A percentile compares a stretch with the other conserved stretches of the same genome.
These are phyloP conservation scores for Rhizopus arrhizus DNA, from an alignment of 371 early-diverging fungal genomes.

Conservation along the genomic window DNA sequence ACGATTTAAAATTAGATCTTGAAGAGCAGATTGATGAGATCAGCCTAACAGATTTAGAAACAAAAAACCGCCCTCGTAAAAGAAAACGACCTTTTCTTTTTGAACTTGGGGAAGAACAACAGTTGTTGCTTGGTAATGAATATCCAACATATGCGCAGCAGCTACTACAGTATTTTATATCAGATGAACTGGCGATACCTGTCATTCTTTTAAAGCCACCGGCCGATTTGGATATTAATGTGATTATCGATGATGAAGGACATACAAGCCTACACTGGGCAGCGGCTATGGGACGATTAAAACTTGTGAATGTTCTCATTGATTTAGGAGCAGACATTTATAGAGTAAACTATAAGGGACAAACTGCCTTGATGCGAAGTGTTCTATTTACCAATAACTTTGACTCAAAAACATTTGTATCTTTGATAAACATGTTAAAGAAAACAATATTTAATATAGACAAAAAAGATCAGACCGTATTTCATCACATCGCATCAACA, in stretches of 20 bases:
- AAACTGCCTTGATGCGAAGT: slow-evolving; percentile 86
- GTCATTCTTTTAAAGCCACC: slow-evolving; percentile 56
- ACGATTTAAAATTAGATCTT: background rate
- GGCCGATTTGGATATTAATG: slow-evolving; percentile 71
- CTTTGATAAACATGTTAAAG: slow-evolving; percentile 74
- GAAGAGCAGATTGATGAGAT: background rate
- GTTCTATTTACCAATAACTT: slow-evolving; percentile 85
- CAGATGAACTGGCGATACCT: slow-evolving; percentile 61
- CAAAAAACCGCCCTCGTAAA: background rate
- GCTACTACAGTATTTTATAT: slow-evolving; percentile 62
- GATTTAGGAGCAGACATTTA: slow-evolving; percentile 73
- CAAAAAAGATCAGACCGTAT: slow-evolving; percentile 76
- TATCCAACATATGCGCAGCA: slow-evolving; percentile 47
- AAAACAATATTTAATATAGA: slow-evolving; percentile 76
- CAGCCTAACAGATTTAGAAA: background rate
- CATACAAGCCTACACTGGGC: slow-evolving; percentile 95
- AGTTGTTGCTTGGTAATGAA: slow-evolving; percentile 49
- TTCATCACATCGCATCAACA: slow-evolving; percentile 86
- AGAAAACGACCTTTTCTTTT: slow-evolving; percentile 51
- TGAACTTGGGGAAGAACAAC: slow-evolving; percentile 57
- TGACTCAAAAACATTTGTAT: slow-evolving; percentile 77
- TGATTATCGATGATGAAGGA: slow-evolving; percentile 89
- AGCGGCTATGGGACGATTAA: slow-evolving; percentile 80
- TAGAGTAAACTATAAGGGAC: slow-evolving; percentile 75
- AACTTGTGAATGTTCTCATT: slow-evolving; percentile 70